These are phyloP conservation scores for Diatrype stigma DNA, from an alignment of 2,329 filamentous ascomycete genomes.

Conservation along the genomic window DNA sequence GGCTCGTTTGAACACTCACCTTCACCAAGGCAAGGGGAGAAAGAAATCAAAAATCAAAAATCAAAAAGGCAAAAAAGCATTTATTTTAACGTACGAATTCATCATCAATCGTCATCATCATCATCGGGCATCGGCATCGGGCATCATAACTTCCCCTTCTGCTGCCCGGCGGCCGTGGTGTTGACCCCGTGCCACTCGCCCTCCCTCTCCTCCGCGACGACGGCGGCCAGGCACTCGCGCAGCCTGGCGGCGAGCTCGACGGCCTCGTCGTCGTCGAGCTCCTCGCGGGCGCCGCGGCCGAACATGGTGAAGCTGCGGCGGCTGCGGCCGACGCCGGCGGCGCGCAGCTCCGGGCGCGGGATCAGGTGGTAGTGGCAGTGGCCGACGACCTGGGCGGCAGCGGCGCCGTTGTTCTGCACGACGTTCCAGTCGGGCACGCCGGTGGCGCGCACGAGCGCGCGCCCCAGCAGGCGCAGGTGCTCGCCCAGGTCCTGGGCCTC, in stretches of 20 bases:
- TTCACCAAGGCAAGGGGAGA: too few species aligned
- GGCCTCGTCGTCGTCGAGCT: constrained; percentile 74
- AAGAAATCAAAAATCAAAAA: too few species aligned
- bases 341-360: constrained; percentile 67
- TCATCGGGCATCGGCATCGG: too few species aligned
- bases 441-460: constrained; percentile 64
- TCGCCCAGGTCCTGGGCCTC: constrained; percentile 65
- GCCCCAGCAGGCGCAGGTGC: constrained; percentile 67
- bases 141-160: constrained; percentile 25
- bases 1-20: too few species aligned
- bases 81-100: too few species aligned
- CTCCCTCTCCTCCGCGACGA: constrained; percentile 40
- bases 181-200: constrained; percentile 27
- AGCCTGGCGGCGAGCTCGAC: constrained; percentile 53
- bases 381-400: constrained; percentile 86
- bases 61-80: too few species aligned
- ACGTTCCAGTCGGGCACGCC: constrained; percentile 88
- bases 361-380: constrained; percentile 96
- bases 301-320: constrained; percentile 79
- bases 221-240: constrained; percentile 44
- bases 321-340: constrained; percentile 42
- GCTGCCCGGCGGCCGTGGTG: not conserved
- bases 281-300: constrained; percentile 66
- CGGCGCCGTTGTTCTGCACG: constrained; percentile 89
- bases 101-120: too few species aligned